phyloP scores from a whole-genome alignment of 345 rosid genomes.

The Kandelia obovata region DNA sequence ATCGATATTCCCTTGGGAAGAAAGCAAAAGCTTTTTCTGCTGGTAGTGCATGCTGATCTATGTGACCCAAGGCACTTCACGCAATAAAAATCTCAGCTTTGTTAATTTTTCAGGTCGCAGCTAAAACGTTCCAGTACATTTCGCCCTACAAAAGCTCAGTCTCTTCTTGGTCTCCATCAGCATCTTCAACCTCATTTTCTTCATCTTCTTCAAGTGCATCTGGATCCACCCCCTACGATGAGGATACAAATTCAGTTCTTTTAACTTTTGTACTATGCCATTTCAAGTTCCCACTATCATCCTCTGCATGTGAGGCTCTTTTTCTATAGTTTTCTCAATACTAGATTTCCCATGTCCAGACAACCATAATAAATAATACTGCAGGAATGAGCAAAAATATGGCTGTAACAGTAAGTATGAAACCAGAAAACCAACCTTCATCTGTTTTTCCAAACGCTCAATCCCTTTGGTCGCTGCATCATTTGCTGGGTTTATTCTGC shows the following conservation, averaged over 20 bases:
- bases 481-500: constrained; percentile 83
- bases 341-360: too few relatives aligned
- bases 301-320: too few relatives aligned
- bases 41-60: not conserved
- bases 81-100: not conserved
- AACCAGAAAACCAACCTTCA: constrained; percentile 64
- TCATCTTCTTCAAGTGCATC: constrained; percentile 97
- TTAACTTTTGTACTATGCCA: too few relatives aligned
- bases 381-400: not conserved
- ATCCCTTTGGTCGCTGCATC: constrained; percentile 95
- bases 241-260: constrained; percentile 2
- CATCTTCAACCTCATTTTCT: constrained; percentile 93
- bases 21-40: not conserved
- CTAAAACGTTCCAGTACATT: not conserved
- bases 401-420: not conserved
- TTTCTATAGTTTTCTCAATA: too few relatives aligned
- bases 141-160: constrained; percentile 61
- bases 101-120: not conserved
- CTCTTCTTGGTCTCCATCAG: constrained; percentile 91
- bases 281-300: too few relatives aligned
- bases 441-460: constrained; percentile 92
- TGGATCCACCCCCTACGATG: constrained; percentile 90
- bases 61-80: not conserved
- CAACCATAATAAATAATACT: not conserved
- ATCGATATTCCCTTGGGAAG: not conserved